phyloP scores from a whole-genome alignment of 208 protist genomes.

The Trypanosoma congolense region DNA sequence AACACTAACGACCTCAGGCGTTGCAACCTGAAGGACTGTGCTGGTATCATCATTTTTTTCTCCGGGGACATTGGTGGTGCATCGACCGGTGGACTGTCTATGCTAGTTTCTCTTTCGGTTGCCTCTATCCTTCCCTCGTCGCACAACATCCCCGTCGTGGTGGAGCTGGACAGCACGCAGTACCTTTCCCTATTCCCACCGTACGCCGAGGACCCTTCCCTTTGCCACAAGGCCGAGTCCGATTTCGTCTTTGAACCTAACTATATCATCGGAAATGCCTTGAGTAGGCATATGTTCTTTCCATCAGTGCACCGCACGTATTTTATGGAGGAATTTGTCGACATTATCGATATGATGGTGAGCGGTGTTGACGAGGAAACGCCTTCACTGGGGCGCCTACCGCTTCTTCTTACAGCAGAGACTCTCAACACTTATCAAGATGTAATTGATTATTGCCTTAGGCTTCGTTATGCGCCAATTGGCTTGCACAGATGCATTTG shows the following conservation, averaged over 20 bases:
- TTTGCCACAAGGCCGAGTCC: conserved; percentile 52
- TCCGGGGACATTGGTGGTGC: conserved; percentile 67
- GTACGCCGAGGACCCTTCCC: conserved; percentile 46
- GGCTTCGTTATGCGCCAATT: conserved; percentile 59
- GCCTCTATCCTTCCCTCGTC: conserved; percentile 56
- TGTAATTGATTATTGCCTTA: conserved; percentile 63
- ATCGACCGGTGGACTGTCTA: conserved; percentile 79
- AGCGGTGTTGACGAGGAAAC: conserved; percentile 49
- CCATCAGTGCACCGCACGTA: conserved; percentile 64
- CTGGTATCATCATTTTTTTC: conserved; percentile 68
- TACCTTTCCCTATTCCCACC: conserved; percentile 77
- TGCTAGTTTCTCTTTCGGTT: conserved; percentile 71
- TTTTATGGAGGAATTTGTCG: conserved; percentile 80
- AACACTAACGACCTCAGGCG: conserved; percentile 61
- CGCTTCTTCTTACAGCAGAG: conserved; percentile 39
- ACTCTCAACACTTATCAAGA: conserved; percentile 69
- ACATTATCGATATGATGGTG: conserved; percentile 76
- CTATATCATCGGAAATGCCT: conserved; percentile 78
- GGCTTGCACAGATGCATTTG: conserved; percentile 65
- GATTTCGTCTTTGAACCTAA: conserved; percentile 85
- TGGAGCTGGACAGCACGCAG: conserved; percentile 65
- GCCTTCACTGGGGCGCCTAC: conserved; percentile 55
- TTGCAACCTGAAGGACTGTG: conserved; percentile 67
- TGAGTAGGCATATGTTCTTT: conserved; percentile 76
- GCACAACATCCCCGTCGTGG: conserved; percentile 67